Percentiles rank a stretch among this genome's conserved stretches.
phyloP scores from a whole-genome alignment of 2,329 filamentous ascomycete genomes.

The Albifimbria verrucaria region DNA sequence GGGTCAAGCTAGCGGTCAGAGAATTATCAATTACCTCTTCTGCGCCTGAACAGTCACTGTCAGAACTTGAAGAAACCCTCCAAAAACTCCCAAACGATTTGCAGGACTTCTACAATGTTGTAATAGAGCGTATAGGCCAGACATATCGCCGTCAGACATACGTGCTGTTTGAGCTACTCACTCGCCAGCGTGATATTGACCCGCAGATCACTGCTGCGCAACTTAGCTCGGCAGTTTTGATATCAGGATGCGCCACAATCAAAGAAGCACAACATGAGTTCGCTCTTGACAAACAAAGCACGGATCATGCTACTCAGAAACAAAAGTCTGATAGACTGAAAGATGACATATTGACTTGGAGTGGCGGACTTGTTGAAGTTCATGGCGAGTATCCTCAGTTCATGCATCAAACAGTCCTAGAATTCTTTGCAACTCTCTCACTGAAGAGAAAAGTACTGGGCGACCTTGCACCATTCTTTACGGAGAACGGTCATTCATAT shows the following conservation, averaged over 20 bases:
- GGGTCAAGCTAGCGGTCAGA: background rate
- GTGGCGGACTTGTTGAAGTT: background rate
- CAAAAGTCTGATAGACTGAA: background rate
- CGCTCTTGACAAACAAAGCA: background rate
- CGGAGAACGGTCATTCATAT: background rate
- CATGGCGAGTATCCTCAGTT: background rate
- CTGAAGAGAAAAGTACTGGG: background rate
- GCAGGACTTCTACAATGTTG: background rate
- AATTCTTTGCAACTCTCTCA: background rate
- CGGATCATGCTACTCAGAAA: background rate
- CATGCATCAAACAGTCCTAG: background rate
- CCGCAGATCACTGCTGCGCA: background rate
- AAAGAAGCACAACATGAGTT: background rate
- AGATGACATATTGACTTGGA: background rate
- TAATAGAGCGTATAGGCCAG: background rate
- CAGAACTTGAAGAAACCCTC: background rate
- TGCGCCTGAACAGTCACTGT: background rate
- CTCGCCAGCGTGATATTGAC: background rate
- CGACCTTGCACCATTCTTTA: background rate
- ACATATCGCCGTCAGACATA: background rate
- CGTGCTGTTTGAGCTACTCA: background rate
- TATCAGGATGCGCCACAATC: background rate
- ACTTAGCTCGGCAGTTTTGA: background rate
- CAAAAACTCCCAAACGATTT: background rate
- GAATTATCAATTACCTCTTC: background rate